Conservation (phyloP, 768 basidiomycete species). For the Hericium rajendrae region DNA sequence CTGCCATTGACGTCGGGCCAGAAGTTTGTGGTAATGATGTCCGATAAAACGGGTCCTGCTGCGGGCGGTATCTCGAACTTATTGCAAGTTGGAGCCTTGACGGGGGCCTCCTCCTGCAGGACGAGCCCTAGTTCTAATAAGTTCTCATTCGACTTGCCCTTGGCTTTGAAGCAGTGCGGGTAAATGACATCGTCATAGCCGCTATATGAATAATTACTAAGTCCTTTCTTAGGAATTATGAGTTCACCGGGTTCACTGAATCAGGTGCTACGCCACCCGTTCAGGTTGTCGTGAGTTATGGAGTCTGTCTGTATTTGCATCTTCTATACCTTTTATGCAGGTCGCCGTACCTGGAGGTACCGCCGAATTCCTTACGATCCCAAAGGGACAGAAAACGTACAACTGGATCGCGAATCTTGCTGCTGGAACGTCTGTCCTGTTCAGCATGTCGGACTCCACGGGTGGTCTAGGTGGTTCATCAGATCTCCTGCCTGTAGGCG, state of each 20-base stretch:
- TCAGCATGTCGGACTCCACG: conserved; percentile 41
- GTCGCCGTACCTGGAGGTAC: conserved; percentile 49
- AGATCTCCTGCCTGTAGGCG: conserved; percentile 37
- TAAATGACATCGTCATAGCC: conserved; percentile 18
- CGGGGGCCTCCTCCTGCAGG: conserved; percentile 34
- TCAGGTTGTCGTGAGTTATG: not conserved
- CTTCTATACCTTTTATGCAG: not conserved
- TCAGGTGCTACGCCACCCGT: not conserved
- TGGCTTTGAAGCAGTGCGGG: conserved; percentile 54
- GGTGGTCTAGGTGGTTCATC: conserved; percentile 52
- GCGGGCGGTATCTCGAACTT: conserved; percentile 50
- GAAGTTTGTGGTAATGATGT: conserved; percentile 53
- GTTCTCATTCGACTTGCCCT: conserved; percentile 42
- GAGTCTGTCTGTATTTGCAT: not conserved
- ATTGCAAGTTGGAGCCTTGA: conserved; percentile 36
- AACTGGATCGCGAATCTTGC: conserved; percentile 45
- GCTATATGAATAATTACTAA: not conserved
- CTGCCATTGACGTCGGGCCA: conserved; percentile 32
- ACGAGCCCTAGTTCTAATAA: conserved; percentile 28
- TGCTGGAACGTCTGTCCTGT: conserved; percentile 49
- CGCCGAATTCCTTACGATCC: conserved; percentile 34
- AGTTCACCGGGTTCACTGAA: conserved; percentile 26
- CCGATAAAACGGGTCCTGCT: conserved; percentile 60
- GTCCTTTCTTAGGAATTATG: not conserved
- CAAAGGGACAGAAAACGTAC: conserved; percentile 27